phyloP scores from a whole-genome alignment of 169 alveolate species.

The Eimeria zaria region DNA sequence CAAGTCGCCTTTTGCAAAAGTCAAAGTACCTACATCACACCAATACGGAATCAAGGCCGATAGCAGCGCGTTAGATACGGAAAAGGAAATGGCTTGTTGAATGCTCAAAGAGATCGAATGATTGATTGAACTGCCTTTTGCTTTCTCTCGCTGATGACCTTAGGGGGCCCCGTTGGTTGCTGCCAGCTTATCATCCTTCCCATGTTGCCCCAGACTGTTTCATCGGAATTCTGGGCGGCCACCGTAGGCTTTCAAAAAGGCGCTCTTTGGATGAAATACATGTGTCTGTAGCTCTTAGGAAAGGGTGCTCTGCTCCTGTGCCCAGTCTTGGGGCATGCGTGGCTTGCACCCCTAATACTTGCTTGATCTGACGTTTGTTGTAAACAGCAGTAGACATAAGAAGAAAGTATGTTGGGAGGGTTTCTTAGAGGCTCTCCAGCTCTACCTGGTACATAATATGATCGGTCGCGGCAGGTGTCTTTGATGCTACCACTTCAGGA shows the following conservation, averaged over 20 bases:
- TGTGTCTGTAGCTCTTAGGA: background rate
- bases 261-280: background rate
- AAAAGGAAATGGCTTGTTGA: too few relatives aligned
- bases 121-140: background rate
- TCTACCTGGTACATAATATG: background rate
- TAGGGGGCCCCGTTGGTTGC: slow-evolving; percentile 52
- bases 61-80: background rate
- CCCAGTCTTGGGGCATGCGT: background rate
- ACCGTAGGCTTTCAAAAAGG: slow-evolving; percentile 32
- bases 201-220: slow-evolving; percentile 27
- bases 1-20: background rate
- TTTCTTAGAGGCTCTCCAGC: background rate
- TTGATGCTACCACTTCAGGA: slow-evolving; percentile 48
- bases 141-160: background rate
- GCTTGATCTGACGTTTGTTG: background rate
- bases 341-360: background rate
- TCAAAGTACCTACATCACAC: background rate
- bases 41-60: too few relatives aligned
- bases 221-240: slow-evolving; percentile 63
- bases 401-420: background rate
- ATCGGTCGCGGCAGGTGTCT: background rate
- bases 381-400: background rate
- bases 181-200: slow-evolving; percentile 35
- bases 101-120: background rate
- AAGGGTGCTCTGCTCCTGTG: background rate